phyloP scores from a whole-genome alignment of 352 stramenopile species.

The Pythium aquatile region DNA sequence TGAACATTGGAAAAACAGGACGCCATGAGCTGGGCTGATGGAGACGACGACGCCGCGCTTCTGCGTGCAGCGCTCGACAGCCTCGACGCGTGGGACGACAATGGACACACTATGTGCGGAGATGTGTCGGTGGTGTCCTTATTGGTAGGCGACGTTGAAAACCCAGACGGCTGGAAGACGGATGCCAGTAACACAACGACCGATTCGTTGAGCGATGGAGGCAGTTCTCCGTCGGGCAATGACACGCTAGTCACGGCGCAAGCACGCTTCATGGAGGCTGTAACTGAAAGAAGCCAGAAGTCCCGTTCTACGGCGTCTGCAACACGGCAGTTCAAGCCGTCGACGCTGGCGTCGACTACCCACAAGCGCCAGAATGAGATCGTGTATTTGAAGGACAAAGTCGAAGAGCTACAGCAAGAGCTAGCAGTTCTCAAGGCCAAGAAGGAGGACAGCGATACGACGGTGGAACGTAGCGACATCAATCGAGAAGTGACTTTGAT shows the following conservation, averaged over 20 bases:
- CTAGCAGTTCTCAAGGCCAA: neutral
- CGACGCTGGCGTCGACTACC: slow-evolving; percentile 7
- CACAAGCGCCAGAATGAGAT: slow-evolving; percentile 11
- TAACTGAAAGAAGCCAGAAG: too few relatives aligned
- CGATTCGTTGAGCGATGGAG: neutral
- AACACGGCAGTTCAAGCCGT: slow-evolving; percentile 1
- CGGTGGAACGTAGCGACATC: neutral
- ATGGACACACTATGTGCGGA: neutral
- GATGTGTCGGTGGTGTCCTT: neutral
- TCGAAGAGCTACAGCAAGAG: slow-evolving; percentile 6
- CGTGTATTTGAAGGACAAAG: neutral
- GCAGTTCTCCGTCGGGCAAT: neutral
- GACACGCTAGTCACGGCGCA: neutral
- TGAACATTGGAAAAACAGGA: neutral
- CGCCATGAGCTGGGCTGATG: neutral
- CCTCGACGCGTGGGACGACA: slow-evolving; percentile 6
- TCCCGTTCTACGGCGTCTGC: too few relatives aligned
- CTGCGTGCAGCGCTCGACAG: slow-evolving; percentile 15
- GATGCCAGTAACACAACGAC: neutral
- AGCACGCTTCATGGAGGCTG: neutral
- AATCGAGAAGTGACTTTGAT: neutral
- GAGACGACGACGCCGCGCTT: slow-evolving; percentile 4
- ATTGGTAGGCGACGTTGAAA: neutral
- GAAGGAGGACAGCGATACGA: neutral
- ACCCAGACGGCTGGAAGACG: too few relatives aligned